Evolutionary conservation across 495 filamentous ascomycete genomes (phyloP), one percentile per base, ranked within the genome.

Genomic region (Clavariopsis aquatica): DNA sequence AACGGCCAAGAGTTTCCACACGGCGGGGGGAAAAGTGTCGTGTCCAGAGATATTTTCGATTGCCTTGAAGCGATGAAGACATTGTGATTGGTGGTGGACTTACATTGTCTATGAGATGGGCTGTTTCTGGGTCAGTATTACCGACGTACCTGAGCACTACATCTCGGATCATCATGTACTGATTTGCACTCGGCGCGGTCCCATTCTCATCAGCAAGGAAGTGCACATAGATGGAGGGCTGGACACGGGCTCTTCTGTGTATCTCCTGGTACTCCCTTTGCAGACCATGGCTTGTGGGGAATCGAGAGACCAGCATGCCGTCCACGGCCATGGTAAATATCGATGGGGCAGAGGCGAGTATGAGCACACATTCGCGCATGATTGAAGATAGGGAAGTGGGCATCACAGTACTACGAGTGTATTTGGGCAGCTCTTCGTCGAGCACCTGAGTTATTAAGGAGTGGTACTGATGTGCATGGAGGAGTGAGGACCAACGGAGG

Each of bases 161-260:
- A 23, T 52, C 28, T 7, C 64, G 57, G 26, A 66, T 61, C 1
- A 29, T 6, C 20, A 61, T 15, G 57, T 56, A 57, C 20, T 66
- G 64, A 24, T 51, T 61, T 8, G 64, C 41, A n/a, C 27, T 61
- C 2, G 64, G 57, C 12, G 64, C 49, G 1, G 49, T 31, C n/a
- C 64, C 64, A 23, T 41, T 1, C 28, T 41, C 46, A 34, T 52
- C 45, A 20, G 58, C 51, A 27, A 66, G 64, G 19, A 66, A n/a
- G 46, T 66, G 64, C 20, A 62, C 49, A 24, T 66, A 66, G n/a
- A 66, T 66, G 2, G 49, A 57, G 0, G 64, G 64, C 46, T 66
- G 64, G 2, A 62, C 22, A 31, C 41, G 49, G 1, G 64, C 64
- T 19, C 58, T 34, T 2, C 31, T 17, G 17, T 36, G 51, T 2